Evolutionary conservation across 805 yeast species (phyloP).

Genomic region (Zygotorulaspora florentina): DNA sequence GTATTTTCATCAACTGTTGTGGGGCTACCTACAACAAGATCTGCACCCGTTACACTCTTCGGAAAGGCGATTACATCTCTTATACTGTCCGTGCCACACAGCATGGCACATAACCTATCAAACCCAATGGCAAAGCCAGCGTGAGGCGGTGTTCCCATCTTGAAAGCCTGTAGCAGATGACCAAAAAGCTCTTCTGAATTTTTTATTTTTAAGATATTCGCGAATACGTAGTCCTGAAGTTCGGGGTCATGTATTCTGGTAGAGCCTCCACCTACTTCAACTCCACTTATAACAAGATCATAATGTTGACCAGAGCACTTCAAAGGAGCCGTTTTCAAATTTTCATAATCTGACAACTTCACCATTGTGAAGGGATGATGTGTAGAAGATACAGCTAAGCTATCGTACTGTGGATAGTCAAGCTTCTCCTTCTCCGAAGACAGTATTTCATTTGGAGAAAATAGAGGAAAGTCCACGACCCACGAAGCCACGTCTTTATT

Average conservation of each 20-base stretch:
- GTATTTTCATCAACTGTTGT: slow-evolving; percentile 50
- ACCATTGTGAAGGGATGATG: slow-evolving; percentile 99
- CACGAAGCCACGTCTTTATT: slow-evolving; percentile 55
- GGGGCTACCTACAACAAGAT: slow-evolving; percentile 85
- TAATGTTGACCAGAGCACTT: slow-evolving; percentile 84
- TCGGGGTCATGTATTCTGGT: slow-evolving; percentile 86
- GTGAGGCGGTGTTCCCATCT: slow-evolving; percentile 96
- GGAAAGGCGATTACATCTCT: slow-evolving; percentile 97
- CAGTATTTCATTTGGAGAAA: slow-evolving; percentile 61
- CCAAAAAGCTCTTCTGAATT: slow-evolving; percentile 70
- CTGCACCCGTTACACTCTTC: slow-evolving; percentile 82
- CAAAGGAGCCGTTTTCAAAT: slow-evolving; percentile 50
- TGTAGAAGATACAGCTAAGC: slow-evolving; percentile 53
- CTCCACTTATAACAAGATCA: slow-evolving; percentile 90
- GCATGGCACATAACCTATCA: slow-evolving; percentile 89
- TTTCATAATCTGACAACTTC: slow-evolving; percentile 59
- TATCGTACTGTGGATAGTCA: slow-evolving; percentile 61
- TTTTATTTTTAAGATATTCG: slow-evolving; percentile 54
- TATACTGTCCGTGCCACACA: slow-evolving; percentile 70
- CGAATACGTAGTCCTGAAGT: slow-evolving; percentile 70
- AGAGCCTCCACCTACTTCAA: slow-evolving; percentile 96
- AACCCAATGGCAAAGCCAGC: slow-evolving; percentile 96
- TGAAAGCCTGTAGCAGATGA: slow-evolving; percentile 75
- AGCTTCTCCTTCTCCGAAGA: slow-evolving; percentile 16
- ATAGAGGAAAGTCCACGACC: slow-evolving; percentile 91